Conservation (phyloP, 176 grass and related monocot genomes). For the Oryza longistaminata region DNA sequence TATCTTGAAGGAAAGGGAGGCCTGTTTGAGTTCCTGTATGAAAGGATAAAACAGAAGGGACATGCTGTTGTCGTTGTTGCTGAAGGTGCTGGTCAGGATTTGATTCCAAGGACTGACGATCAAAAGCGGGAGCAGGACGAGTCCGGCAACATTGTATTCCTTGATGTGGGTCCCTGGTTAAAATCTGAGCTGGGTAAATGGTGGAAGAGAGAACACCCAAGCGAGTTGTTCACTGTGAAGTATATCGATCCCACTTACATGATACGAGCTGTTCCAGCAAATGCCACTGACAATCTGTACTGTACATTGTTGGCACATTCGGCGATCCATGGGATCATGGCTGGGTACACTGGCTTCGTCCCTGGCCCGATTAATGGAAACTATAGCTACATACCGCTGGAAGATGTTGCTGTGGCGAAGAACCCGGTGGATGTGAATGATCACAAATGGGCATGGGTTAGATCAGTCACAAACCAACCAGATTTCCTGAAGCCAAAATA, state of each 20-base stretch:
- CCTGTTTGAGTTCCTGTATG: conserved; percentile 69
- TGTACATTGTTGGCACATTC: conserved; percentile 91
- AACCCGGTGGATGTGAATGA: conserved; percentile 74
- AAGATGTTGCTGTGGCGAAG: conserved; percentile 66
- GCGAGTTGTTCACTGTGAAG: conserved; percentile 82
- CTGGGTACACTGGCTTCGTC: conserved; percentile 74
- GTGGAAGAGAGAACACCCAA: conserved; percentile 67
- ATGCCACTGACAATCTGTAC: conserved; percentile 78
- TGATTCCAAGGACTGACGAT: conserved; percentile 57
- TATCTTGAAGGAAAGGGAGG: conserved; percentile 77
- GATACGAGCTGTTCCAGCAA: conserved; percentile 78
- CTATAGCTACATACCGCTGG: conserved; percentile 76
- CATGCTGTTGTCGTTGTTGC: conserved; percentile 79
- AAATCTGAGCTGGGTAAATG: conserved; percentile 73
- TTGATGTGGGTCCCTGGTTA: conserved; percentile 69
- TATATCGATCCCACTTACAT: conserved; percentile 97
- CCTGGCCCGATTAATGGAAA: conserved; percentile 70
- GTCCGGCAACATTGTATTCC: conserved; percentile 71
- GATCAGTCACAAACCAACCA: conserved; percentile 70
- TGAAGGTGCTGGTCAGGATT: conserved; percentile 83
- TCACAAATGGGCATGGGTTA: conserved; percentile 90
- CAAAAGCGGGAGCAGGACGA: conserved; percentile 66
- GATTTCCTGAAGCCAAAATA: conserved; percentile 48
- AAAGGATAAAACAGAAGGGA: conserved; percentile 65
- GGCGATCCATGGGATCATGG: conserved; percentile 75